Evolutionary conservation across 192 early-diverging fungal genomes (phyloP), one percentile per base, ranked within the genome.

Genomic region (Coemansia sp.): DNA sequence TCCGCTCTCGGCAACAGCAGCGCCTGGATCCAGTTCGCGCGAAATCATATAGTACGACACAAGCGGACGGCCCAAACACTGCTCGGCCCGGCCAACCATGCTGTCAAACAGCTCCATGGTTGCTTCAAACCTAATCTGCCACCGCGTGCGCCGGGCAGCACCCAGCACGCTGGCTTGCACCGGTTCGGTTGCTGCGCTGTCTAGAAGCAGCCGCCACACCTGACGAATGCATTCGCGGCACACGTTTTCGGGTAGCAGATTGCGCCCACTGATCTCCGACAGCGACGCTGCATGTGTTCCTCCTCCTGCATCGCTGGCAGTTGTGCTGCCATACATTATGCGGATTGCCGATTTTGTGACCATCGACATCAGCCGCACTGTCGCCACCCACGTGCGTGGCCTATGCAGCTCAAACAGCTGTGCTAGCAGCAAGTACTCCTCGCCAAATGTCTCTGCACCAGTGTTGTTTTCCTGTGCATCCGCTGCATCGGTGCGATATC

Each of bases 71-170:
- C 68, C 68, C 7, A 77, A 43, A 28, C 63, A 63, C 33, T 70
- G 63, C 47, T 53, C 68, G 0, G 67, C 57, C 6, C 74, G 68
- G 2, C 74, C 74, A 9, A 78, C 68, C 44, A 67, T 71, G 63
- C 64, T 62, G 61, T 78, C 74, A 20, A 78, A 64, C 30, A 78
- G 61, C 55, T 78, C 68, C 63, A 70, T 57, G 1, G 74, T 78
- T 14, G 74, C 67, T 23, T 70, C 74, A 11, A 78, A 71, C n/a
- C 74, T 60, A 50, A 76, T 76, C 66, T 76, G 72, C 72, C 72
- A 76, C 40, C 72, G 66, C 33, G 72, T 76, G 41, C 72, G 72
- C 8, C 72, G 65, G 14, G 66, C 66, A 3, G 72, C 61, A 8
- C 66, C 62, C 47, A 76, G 41, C 30, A 76, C 66, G 39, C 72